Evolutionary conservation across 495 filamentous ascomycete genomes (phyloP).

Genomic region (Aspergillus egyptiacus): DNA sequence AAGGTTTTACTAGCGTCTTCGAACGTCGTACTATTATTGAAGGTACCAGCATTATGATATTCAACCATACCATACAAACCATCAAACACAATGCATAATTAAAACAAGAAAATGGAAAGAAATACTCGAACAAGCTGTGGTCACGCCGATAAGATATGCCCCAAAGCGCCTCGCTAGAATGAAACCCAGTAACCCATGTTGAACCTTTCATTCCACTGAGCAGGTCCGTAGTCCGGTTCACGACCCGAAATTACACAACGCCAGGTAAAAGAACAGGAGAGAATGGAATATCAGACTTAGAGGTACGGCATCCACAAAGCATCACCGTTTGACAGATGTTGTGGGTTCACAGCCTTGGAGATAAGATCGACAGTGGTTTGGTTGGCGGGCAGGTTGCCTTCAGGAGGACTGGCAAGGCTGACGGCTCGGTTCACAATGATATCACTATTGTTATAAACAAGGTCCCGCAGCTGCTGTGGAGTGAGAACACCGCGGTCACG

Average conservation of each 20-base stretch:
- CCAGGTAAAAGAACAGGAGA: slow-evolving; percentile 14
- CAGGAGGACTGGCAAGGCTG: slow-evolving; percentile 61
- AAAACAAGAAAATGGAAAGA: slow-evolving; percentile 14
- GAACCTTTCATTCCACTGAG: slow-evolving; percentile 12
- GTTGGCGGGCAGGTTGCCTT: slow-evolving; percentile 77
- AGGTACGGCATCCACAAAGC: slow-evolving; percentile 97
- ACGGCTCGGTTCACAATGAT: slow-evolving; percentile 84
- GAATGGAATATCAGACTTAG: slow-evolving; percentile 37
- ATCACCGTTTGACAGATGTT: slow-evolving; percentile 76
- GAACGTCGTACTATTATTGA: too few relatives aligned
- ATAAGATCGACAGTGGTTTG: slow-evolving; percentile 95
- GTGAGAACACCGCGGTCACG: slow-evolving; percentile 60
- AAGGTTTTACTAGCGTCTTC: background rate
- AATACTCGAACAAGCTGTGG: too few relatives aligned
- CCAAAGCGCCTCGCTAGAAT: slow-evolving; percentile 35
- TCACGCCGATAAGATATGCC: slow-evolving; percentile 20
- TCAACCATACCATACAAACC: slow-evolving; percentile 4
- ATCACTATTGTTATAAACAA: slow-evolving; percentile 83
- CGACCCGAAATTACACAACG: slow-evolving; percentile 18
- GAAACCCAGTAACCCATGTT: slow-evolving; percentile 14
- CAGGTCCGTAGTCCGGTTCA: slow-evolving; percentile 16
- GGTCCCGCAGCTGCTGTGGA: slow-evolving; percentile 71
- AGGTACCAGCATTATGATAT: too few relatives aligned
- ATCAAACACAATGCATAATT: slow-evolving; percentile 10
- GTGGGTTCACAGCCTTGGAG: slow-evolving; percentile 76